A percentile compares a stretch with the other conserved stretches of the same genome.
Evolutionary conservation across 1,284 basidiomycete genomes (phyloP).

Genomic region (Malassezia obtusa): DNA sequence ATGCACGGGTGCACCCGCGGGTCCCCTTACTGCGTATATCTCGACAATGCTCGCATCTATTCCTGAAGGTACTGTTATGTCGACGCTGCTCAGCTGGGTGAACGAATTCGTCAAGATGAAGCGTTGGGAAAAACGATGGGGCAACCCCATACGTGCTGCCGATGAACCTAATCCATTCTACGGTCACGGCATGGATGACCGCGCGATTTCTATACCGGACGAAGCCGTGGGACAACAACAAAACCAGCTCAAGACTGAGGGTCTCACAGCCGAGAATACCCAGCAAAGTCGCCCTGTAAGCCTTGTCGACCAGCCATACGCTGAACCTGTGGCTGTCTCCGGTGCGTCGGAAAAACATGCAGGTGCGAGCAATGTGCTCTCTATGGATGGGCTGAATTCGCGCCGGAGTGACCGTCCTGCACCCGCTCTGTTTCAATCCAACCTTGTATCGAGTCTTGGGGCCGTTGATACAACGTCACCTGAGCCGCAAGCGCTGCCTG

Average conservation of each 20-base stretch:
- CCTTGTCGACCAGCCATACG: not conserved
- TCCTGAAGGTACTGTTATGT: slow-evolving; percentile 34
- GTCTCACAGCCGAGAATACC: not conserved
- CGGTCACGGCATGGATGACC: slow-evolving; percentile 20
- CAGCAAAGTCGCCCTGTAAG: not conserved
- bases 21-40: slow-evolving; percentile 41
- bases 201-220: slow-evolving; percentile 3
- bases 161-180: slow-evolving; percentile 46
- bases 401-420: too few relatives aligned
- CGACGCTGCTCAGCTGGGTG: slow-evolving; percentile 25
- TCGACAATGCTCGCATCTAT: slow-evolving; percentile 39
- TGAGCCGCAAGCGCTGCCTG: too few relatives aligned
- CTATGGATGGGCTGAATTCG: too few relatives aligned
- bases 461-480: too few relatives aligned
- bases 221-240: too few relatives aligned
- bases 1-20: slow-evolving; percentile 47
- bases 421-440: too few relatives aligned
- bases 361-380: too few relatives aligned
- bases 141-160: slow-evolving; percentile 43
- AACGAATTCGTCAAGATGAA: slow-evolving; percentile 40
- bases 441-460: too few relatives aligned
- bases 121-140: slow-evolving; percentile 41
- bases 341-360: too few relatives aligned
- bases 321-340: not conserved
- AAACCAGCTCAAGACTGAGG: not conserved